These are phyloP conservation scores for Annulohypoxylon maeteangense DNA, from an alignment of 495 filamentous ascomycete genomes.

Conservation along the genomic window DNA sequence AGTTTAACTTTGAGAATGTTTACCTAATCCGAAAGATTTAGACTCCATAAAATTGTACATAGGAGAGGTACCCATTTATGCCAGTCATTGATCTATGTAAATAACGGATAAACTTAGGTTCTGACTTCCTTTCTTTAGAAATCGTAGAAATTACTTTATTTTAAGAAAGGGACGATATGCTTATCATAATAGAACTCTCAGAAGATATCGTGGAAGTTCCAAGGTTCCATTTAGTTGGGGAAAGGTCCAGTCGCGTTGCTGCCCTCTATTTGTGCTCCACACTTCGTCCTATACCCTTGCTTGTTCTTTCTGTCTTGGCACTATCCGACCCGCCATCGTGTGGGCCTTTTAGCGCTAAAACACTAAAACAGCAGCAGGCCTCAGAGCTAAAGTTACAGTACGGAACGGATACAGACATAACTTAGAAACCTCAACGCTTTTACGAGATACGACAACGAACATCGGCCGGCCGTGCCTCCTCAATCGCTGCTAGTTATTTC, in stretches of 20 bases:
- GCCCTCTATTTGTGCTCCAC: slow-evolving; percentile 8
- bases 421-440: slow-evolving; percentile 12
- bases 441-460: slow-evolving; percentile 32
- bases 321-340: slow-evolving; percentile 26
- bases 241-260: slow-evolving; percentile 6
- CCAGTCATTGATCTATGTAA: background rate
- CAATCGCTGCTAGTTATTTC: slow-evolving; percentile 15
- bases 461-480: background rate
- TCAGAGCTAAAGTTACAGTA: background rate
- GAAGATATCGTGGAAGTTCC: background rate
- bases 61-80: background rate
- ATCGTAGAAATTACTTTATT: background rate
- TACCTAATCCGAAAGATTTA: background rate
- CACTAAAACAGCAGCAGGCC: background rate
- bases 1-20: background rate
- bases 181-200: slow-evolving; percentile 6
- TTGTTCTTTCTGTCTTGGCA: slow-evolving; percentile 12
- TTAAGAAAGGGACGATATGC: background rate
- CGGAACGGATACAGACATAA: slow-evolving; percentile 12
- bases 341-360: slow-evolving; percentile 8
- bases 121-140: background rate
- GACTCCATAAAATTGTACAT: background rate
- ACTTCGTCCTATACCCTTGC: slow-evolving; percentile 13
- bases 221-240: slow-evolving; percentile 7
- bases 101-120: background rate